Percentiles rank a stretch among this genome's conserved stretches.
These are phyloP conservation scores for Colletotrichum lini DNA, from an alignment of 2,329 filamentous ascomycete genomes.

Conservation along the genomic window DNA sequence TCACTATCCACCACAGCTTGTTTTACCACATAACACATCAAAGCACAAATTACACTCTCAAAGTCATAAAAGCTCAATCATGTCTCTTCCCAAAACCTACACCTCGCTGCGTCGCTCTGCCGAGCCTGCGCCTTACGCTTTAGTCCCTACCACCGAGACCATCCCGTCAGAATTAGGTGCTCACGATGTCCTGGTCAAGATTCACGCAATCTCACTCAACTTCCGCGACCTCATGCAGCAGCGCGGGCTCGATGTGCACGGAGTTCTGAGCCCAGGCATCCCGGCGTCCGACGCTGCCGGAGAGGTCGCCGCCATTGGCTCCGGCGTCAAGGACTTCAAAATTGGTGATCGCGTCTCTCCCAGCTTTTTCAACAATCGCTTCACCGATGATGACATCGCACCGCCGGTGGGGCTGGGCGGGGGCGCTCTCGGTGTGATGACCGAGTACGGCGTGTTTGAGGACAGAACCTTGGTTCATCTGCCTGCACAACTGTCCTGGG, in stretches of 20 bases:
- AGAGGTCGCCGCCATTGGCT: slow-evolving; percentile 45
- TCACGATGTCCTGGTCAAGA: slow-evolving; percentile 37
- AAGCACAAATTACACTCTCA: no score
- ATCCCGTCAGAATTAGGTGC: not conserved
- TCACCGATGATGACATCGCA: slow-evolving; percentile 23
- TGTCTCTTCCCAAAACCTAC: not conserved
- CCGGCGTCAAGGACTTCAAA: slow-evolving; percentile 41
- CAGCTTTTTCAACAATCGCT: slow-evolving; percentile 32
- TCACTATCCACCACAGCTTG: no score
- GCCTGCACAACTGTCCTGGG: slow-evolving; percentile 44
- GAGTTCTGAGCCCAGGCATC: slow-evolving; percentile 38
- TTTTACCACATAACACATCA: no score
- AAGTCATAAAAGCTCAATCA: not conserved
- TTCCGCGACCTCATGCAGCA: slow-evolving; percentile 46
- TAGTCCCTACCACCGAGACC: not conserved
- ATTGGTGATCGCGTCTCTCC: slow-evolving; percentile 44
- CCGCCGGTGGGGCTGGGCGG: slow-evolving; percentile 30
- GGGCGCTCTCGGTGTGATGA: slow-evolving; percentile 42
- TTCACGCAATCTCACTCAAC: slow-evolving; percentile 39
- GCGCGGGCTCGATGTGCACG: slow-evolving; percentile 43
- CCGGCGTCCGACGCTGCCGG: slow-evolving; percentile 42
- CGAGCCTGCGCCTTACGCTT: not conserved
- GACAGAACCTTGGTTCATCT: slow-evolving; percentile 41
- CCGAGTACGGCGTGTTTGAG: slow-evolving; percentile 44
- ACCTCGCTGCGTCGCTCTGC: not conserved